Conservation (phyloP, 805 yeast species). For the Saccharomyces paradoxus region DNA sequence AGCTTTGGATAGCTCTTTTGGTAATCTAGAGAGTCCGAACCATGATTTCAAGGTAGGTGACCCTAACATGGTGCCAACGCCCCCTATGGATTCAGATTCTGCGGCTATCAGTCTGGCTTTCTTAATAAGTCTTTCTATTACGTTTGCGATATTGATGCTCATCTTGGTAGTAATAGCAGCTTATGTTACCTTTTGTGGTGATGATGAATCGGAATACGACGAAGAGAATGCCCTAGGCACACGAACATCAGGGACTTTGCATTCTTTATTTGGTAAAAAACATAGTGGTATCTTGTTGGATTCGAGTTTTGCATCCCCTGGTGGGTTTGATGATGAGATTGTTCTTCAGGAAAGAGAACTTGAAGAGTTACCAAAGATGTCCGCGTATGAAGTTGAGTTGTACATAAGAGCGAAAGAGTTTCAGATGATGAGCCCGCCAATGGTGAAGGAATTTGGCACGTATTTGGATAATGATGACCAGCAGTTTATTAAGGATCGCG, state of each 20-base stretch:
- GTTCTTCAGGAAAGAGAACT: conserved; percentile 19
- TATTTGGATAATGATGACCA: conserved; percentile 21
- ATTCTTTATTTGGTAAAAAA: conserved; percentile 21
- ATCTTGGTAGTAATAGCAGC: conserved; percentile 25
- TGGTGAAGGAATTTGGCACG: conserved; percentile 26
- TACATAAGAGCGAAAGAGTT: conserved; percentile 27
- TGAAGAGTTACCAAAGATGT: conserved; percentile 24
- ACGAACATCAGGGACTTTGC: conserved; percentile 7
- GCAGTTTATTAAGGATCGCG: conserved; percentile 29
- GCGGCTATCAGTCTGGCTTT: conserved; percentile 29
- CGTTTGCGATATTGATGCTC: conserved; percentile 29
- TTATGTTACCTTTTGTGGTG: conserved; percentile 28
- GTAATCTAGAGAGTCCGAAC: not conserved
- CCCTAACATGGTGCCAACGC: conserved; percentile 7
- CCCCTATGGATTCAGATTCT: conserved; percentile 21
- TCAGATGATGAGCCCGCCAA: conserved; percentile 25
- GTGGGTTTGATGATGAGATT: conserved; percentile 24
- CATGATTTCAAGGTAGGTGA: not conserved
- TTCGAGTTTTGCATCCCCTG: conserved; percentile 24
- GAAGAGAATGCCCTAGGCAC: conserved; percentile 19
- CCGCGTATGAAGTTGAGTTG: conserved; percentile 25
- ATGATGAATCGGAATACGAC: conserved; percentile 29
- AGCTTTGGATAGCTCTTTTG: not conserved
- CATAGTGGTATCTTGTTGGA: conserved; percentile 24
- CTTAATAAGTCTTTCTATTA: conserved; percentile 28